Evolutionary conservation across 176 grass and related monocot genomes (phyloP).

Genomic region (Lolium rigidum): DNA sequence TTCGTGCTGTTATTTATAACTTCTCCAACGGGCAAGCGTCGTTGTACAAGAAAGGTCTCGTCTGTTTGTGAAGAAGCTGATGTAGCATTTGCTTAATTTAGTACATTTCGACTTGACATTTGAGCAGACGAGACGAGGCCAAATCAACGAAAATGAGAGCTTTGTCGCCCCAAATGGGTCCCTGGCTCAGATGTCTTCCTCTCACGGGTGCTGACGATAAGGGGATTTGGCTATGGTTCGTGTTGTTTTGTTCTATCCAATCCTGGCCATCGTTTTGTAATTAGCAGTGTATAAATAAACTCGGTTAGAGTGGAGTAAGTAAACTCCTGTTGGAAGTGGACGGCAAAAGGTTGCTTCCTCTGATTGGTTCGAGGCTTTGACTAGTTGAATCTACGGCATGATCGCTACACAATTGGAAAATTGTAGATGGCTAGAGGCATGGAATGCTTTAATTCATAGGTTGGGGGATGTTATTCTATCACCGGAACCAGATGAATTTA

Average conservation of each 20-base stretch:
- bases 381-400: not conserved
- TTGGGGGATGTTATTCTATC: no score
- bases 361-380: constrained; percentile 14
- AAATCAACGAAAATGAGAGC: no score
- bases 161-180: no score
- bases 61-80: not conserved
- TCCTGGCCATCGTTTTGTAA: not conserved
- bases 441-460: no score
- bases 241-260: no score
- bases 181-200: no score
- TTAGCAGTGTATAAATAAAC: no score
- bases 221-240: no score
- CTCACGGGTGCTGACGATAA: no score
- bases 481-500: no score
- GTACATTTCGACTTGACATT: not conserved
- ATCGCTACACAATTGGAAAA: not conserved
- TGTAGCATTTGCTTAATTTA: not conserved
- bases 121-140: not conserved
- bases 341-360: not conserved
- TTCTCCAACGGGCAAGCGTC: constrained; percentile 38
- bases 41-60: constrained; percentile 17
- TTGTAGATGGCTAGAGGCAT: no score
- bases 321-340: not conserved
- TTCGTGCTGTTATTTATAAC: not conserved
- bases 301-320: no score